Evolutionary conservation across 768 basidiomycete genomes (phyloP).

Genomic region (Tylopilus felleus): DNA sequence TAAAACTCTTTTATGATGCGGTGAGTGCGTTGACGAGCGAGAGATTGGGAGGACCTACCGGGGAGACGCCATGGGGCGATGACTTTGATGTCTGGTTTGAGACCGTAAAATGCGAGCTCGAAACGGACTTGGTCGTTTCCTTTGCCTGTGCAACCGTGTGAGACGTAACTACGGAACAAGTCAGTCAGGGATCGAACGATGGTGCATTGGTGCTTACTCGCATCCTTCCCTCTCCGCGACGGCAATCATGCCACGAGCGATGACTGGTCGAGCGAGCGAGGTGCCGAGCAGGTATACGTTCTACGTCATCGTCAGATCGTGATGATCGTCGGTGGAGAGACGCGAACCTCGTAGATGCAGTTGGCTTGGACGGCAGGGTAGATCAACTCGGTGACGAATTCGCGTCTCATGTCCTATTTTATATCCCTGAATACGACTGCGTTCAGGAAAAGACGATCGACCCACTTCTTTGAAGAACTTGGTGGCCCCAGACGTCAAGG

Average conservation of each 20-base stretch:
- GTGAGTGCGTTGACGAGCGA: not conserved
- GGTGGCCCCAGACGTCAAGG: constrained; percentile 87
- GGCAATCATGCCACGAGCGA: constrained; percentile 98
- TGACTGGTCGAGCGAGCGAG: constrained; percentile 96
- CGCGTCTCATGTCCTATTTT: constrained; percentile 81
- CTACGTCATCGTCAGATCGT: constrained; percentile 36
- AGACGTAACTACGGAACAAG: constrained; percentile 64
- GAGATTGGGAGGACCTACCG: constrained; percentile 40
- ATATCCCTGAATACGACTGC: not conserved
- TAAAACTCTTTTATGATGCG: constrained; percentile 71
- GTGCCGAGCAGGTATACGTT: constrained; percentile 97
- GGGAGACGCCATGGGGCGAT: constrained; percentile 98
- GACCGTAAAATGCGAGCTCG: constrained; percentile 97
- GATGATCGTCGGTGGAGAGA: not conserved
- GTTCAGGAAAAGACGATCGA: not conserved
- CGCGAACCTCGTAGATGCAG: constrained; percentile 89
- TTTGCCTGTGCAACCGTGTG: constrained; percentile 99
- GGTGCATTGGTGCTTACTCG: constrained; percentile 61
- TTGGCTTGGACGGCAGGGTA: constrained; percentile 99
- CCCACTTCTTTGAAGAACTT: constrained; percentile 88
- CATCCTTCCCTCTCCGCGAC: constrained; percentile 88
- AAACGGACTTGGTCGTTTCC: constrained; percentile 99
- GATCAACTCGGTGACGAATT: constrained; percentile 94
- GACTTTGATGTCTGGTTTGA: constrained; percentile 98
- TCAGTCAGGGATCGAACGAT: not conserved